Evolutionary conservation across 768 basidiomycete genomes (phyloP).

Genomic region (Boletus vermiculosoides): DNA sequence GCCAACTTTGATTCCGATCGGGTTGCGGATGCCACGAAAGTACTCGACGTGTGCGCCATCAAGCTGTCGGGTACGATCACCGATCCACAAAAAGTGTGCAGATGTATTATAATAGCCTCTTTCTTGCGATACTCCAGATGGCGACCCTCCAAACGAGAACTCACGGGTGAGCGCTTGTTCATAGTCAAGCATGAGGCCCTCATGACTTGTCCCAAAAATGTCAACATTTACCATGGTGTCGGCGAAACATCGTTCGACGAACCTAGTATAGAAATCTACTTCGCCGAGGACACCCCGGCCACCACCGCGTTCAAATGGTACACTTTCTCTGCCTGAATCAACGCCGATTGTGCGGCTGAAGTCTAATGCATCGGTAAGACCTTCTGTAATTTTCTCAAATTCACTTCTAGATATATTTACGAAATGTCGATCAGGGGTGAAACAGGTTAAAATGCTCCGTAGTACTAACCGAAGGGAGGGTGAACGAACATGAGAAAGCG

Average conservation of each 20-base stretch:
- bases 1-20: constrained; percentile 95
- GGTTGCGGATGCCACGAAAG: constrained; percentile 88
- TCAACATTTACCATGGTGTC: not conserved
- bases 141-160: constrained; percentile 42
- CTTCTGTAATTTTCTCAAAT: constrained; percentile 82
- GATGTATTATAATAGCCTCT: constrained; percentile 82
- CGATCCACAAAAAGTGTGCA: constrained; percentile 96
- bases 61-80: constrained; percentile 91
- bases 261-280: constrained; percentile 94
- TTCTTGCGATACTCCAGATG: constrained; percentile 9
- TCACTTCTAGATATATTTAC: constrained; percentile 49
- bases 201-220: constrained; percentile 55
- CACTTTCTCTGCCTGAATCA: constrained; percentile 44
- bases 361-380: constrained; percentile 87
- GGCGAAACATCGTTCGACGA: constrained; percentile 9
- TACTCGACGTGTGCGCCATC: constrained; percentile 95
- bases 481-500: constrained; percentile 86
- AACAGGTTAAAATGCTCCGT: not conserved
- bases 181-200: constrained; percentile 89
- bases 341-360: constrained; percentile 89
- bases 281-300: constrained; percentile 72
- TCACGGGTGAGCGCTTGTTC: constrained; percentile 88
- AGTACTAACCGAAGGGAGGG: constrained; percentile 61
- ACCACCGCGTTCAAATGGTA: constrained; percentile 70
- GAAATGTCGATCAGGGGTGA: constrained; percentile 14